A percentile compares a stretch with the other conserved stretches of the same genome.
These are phyloP conservation scores for Yamadazyma olivae DNA, from an alignment of 805 yeast genomes.

Conservation along the genomic window DNA sequence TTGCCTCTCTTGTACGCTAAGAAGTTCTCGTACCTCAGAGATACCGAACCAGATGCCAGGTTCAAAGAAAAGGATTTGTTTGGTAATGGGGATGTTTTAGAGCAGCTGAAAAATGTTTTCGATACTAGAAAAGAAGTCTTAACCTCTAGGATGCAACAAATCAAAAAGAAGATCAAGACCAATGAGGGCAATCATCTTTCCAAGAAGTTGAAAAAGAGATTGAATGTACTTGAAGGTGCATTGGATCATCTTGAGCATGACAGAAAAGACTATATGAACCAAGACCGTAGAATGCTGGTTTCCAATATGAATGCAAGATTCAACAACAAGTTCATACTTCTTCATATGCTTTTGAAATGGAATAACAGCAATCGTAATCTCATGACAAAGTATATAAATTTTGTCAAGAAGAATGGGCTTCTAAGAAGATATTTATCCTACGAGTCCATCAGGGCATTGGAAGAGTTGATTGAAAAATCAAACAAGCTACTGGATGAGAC, in stretches of 20 bases:
- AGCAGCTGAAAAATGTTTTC: constrained; percentile 23
- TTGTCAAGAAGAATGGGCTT: constrained; percentile 26
- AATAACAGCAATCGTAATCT: constrained; percentile 33
- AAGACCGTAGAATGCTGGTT: constrained; percentile 9
- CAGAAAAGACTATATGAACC: constrained; percentile 7
- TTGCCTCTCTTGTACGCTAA: constrained; percentile 68
- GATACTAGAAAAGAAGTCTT: constrained; percentile 25
- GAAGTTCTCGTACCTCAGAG: constrained; percentile 63
- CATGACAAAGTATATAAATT: constrained; percentile 34
- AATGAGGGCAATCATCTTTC: constrained; percentile 8
- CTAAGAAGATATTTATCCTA: constrained; percentile 30
- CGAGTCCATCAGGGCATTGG: constrained; percentile 32
- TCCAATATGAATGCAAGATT: constrained; percentile 16
- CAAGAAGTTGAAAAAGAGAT: constrained; percentile 14
- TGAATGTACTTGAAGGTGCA: constrained; percentile 19
- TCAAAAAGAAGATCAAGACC: constrained; percentile 16
- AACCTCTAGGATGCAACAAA: constrained; percentile 23
- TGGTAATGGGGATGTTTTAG: constrained; percentile 25
- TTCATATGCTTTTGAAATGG: constrained; percentile 42
- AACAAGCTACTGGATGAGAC: constrained; percentile 10
- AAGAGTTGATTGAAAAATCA: constrained; percentile 24
- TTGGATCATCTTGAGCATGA: constrained; percentile 9
- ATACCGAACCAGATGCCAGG: constrained; percentile 34
- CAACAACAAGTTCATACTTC: constrained; percentile 36
- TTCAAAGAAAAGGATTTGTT: constrained; percentile 15